Conservation (phyloP, 2,329 filamentous ascomycete species). For the Venturia pyrina region DNA sequence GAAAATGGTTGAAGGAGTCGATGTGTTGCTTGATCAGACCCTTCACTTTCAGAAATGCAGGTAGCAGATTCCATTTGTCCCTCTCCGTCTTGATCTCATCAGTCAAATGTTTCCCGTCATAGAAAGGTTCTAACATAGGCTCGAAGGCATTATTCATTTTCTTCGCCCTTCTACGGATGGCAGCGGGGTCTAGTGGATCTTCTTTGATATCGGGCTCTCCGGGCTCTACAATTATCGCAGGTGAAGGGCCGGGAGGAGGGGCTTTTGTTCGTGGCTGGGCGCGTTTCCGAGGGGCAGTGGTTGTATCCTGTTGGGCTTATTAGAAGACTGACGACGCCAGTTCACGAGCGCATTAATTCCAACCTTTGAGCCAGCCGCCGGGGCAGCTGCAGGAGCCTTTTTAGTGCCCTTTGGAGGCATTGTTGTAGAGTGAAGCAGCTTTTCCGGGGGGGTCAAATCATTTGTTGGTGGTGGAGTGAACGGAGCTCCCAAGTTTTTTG, state of each 20-base stretch:
- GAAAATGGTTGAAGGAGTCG: conserved; percentile 98
- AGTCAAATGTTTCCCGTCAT: conserved; percentile 56
- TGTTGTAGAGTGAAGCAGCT: not conserved
- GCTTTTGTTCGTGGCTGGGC: conserved; percentile 7
- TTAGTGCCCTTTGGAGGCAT: conserved; percentile 4
- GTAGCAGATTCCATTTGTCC: conserved; percentile 95
- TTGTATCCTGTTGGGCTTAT: not conserved
- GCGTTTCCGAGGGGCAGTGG: conserved; percentile 11
- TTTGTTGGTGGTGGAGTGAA: not conserved
- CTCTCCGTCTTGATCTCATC: conserved; percentile 61
- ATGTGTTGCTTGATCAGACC: conserved; percentile 95
- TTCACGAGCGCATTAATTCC: conserved; percentile 4
- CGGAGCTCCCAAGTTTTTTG: not conserved
- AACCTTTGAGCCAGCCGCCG: conserved; percentile 8
- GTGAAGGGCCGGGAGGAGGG: conserved; percentile 2
- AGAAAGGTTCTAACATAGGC: conserved; percentile 58
- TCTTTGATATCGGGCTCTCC: conserved; percentile 4
- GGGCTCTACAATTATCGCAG: conserved; percentile 13
- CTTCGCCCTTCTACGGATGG: conserved; percentile 14
- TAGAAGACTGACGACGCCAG: not conserved
- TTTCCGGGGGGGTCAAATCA: not conserved
- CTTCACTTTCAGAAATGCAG: conserved; percentile 97
- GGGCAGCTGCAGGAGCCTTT: not conserved
- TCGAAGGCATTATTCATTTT: conserved; percentile 43
- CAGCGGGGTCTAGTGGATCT: conserved; percentile 10